Conservation (phyloP, 306 rosid species). For the Herpetospermum pedunculosum region DNA sequence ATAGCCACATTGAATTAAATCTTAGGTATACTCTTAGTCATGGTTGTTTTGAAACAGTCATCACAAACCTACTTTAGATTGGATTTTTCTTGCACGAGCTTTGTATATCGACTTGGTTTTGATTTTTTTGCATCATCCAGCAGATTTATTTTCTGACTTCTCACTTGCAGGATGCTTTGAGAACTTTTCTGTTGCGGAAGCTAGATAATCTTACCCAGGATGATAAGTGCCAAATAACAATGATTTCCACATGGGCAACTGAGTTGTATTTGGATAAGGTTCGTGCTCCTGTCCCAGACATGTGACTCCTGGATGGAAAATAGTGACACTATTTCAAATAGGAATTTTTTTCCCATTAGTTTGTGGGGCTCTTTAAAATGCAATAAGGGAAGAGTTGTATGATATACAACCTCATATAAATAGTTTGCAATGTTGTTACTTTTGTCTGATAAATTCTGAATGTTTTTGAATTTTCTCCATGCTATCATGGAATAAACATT, state of each 20-base stretch:
- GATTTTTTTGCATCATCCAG: background rate
- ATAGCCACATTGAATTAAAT: background rate
- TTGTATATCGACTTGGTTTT: background rate
- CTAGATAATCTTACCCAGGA: constrained; percentile 70
- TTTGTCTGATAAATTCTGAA: background rate
- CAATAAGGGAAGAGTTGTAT: background rate
- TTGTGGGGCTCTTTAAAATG: background rate
- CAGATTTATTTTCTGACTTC: constrained; percentile 1
- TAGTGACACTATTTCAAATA: background rate
- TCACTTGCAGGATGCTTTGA: constrained; percentile 72
- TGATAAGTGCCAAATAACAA: constrained; percentile 96
- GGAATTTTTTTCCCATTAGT: background rate
- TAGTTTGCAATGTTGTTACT: background rate
- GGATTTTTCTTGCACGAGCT: background rate
- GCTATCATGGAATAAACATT: background rate
- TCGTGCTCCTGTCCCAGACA: constrained; percentile 13
- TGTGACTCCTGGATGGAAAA: constrained; percentile 20
- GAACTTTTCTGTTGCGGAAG: constrained; percentile 82
- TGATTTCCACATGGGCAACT: constrained; percentile 97
- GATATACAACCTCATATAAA: background rate
- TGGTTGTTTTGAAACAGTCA: background rate
- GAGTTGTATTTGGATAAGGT: constrained; percentile 97
- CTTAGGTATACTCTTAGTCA: background rate
- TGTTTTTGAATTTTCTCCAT: background rate
- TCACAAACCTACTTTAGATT: background rate